Evolutionary conservation across 169 alveolate genomes (phyloP), one percentile per base, ranked within the genome.

Genomic region (Blepharisma undulans): DNA sequence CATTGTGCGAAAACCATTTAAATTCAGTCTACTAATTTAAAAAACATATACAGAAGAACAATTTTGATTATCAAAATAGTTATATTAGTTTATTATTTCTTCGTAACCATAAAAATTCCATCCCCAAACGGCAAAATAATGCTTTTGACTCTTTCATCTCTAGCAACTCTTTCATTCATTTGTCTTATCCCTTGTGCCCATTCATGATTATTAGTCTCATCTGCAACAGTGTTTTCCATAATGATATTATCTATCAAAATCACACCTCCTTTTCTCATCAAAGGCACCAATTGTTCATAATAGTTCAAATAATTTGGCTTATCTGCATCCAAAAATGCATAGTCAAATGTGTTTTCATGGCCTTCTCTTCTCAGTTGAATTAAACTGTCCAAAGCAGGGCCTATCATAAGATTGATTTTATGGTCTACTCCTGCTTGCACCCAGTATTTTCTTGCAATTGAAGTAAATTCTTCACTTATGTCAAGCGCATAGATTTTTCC

Each of bases 301-400:
- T 94, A 94, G 2, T 88, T 22, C n/a, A 32, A 76, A 77, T 94
- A 94, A 6, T 87, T 72, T 5, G 86, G 81, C 84, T 94, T 92
- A 34, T 94, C 94, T 19, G 96, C 96, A 74, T 94, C 96, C 66
- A 94, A 29, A 72, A 85, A 94, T 2, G 95, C 96, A 72, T 92
- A 92, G 72, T 94, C 96, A 84, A 94, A 86, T 0, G 79, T 89
- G 7, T 76, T 92, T 19, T 33, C 81, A 12, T 90, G 21, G 10
- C 74, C 91, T 77, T 84, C 89, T 48, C 79, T 90, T 18, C 76
- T 71, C 66, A 93, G 72, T 4, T 90, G 34, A 22, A 92, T 88
- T 5, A 91, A 81, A 7, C 84, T 60, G 32, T 84, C 92, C 0
- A 72, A 34, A 10, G 90, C 96, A 2, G 90, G 91, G 16, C 89